Evolutionary conservation across 805 yeast genomes (phyloP), one percentile per base, ranked within the genome.

Genomic region (Maudiozyma saulgeensis): DNA sequence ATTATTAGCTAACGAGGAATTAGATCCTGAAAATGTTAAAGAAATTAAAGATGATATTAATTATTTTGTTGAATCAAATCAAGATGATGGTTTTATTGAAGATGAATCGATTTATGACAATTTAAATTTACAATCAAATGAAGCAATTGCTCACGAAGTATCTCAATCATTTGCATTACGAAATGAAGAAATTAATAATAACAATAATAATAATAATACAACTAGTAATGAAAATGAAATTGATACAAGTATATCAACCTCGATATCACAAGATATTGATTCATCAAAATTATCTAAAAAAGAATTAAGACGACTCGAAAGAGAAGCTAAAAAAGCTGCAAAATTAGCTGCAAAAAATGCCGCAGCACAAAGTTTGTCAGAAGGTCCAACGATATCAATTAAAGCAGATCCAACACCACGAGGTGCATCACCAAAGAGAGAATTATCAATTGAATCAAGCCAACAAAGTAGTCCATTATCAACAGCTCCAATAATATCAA

Each of bases 51-150:
- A 91, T 49, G 97, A 91, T 63, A 84, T 91, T 61, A 86, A 80
- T 58, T 91, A 89, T 69, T 91, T 84, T 66, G 91, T 91, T 25
- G 97, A 91, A 57, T 82, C 87, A 46, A 91, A 90, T 64, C 93
- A 85, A 68, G 96, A 88, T 44, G 87, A 79, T 6, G 96, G 88
- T 58, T 91, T 89, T 64, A 82, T 90, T 34, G 97, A 88, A 61
- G 96, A 91, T 66, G 96, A 90, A 60, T 87, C 87, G n/a, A 81
- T 91, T 55, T 91, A 91, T 67, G 98, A 91, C 55, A 82, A 78
- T 48, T 73, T 91, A 50, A 85, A 83, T 49, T 73, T 91, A 44
- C 83, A 78, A 51, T 83, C 80, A 6, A 65, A 68, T 46, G 80
- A 78, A 43, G 66, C 77, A 37, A 77, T 75, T 35, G 78, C 75